Evolutionary conservation across 2,329 filamentous ascomycete genomes (phyloP), one percentile per base, ranked within the genome.

Genomic region (Coniosporium tulheliwenetii): DNA sequence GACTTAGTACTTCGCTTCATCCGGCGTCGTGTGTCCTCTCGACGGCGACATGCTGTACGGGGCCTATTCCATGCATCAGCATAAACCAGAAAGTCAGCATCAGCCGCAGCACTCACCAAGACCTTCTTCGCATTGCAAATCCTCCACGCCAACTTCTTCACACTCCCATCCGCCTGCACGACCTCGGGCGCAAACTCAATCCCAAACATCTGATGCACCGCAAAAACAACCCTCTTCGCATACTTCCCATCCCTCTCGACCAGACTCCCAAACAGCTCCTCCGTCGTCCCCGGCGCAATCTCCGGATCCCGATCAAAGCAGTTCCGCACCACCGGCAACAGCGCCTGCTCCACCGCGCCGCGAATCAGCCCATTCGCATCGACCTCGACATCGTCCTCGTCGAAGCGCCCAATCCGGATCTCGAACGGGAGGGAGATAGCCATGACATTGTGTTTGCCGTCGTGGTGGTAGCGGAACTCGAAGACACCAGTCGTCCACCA

Each of bases 401-500:
- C 81, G 52, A 94, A 93, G 36, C 78, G 79, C 30, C 73, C 69
- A 47, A 96, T 85, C 37, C 79, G 77, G 42, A 96, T 81, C 59
- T 95, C 89, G 52, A 98, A 98, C 0, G 91, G 87, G 49, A 85
- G 75, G 5, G 87, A 95, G 45, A 96, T 83, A 13, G 85, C 77
- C 83, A 98, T 91, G 54, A 93, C 87, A 49, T 82, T 85, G 62
- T 98, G 86, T 52, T 81, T 82, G 42, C 86, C 86, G 50, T 85
- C 80, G 61, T 98, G 91, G 61, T 98, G 91, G 62, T 95, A 95
- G 34, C 91, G 79, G 66, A 98, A 93, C 55, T 98, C 91, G 54
- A 94, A 98, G 2, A 93, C 83, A 41, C 91, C 91, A 45, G 89
- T 83, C 0, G 83, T 93, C 91, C 91, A 98, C 80, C 85, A 98